Evolutionary conservation across 2,329 filamentous ascomycete species (phyloP).

Genomic region (Juglanconis juglandina): DNA sequence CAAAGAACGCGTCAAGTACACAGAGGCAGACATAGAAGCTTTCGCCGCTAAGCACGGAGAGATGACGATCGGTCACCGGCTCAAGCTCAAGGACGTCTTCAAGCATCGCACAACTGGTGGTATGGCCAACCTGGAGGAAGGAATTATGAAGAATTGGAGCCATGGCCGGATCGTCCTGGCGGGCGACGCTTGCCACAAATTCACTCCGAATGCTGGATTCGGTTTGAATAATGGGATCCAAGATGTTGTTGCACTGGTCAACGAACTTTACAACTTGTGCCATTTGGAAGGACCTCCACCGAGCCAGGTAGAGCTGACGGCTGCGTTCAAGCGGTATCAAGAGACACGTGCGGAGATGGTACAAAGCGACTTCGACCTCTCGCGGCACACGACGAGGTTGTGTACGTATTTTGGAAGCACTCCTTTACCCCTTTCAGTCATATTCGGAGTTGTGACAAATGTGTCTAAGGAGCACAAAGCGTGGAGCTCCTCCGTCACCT

Average conservation of each 20-base stretch:
- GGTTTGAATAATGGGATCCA: constrained; percentile 35
- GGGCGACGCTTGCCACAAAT: constrained; percentile 37
- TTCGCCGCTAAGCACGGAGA: constrained; percentile 27
- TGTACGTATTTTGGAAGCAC: constrained; percentile 9
- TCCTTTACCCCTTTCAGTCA: too few relatives aligned
- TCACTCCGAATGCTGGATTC: constrained; percentile 32
- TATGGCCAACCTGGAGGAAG: constrained; percentile 35
- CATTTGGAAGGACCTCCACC: not conserved
- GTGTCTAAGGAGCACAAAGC: too few relatives aligned
- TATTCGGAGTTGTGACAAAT: too few relatives aligned
- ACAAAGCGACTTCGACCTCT: constrained; percentile 17
- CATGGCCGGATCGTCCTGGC: constrained; percentile 32
- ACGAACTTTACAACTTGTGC: constrained; percentile 22
- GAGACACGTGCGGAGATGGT: constrained; percentile 17
- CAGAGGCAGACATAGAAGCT: constrained; percentile 24
- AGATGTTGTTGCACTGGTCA: constrained; percentile 29
- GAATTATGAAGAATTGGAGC: constrained; percentile 33
- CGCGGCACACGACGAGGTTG: constrained; percentile 21
- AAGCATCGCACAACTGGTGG: constrained; percentile 23
- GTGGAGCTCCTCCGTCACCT: too few relatives aligned
- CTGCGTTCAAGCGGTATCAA: constrained; percentile 19
- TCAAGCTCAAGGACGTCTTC: constrained; percentile 32
- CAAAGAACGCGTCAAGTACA: constrained; percentile 24
- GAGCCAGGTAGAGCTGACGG: not conserved
- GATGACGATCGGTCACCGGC: constrained; percentile 23